Evolutionary conservation across 2,329 filamentous ascomycete genomes (phyloP).

Genomic region (Cryoendolithus antarcticus): DNA sequence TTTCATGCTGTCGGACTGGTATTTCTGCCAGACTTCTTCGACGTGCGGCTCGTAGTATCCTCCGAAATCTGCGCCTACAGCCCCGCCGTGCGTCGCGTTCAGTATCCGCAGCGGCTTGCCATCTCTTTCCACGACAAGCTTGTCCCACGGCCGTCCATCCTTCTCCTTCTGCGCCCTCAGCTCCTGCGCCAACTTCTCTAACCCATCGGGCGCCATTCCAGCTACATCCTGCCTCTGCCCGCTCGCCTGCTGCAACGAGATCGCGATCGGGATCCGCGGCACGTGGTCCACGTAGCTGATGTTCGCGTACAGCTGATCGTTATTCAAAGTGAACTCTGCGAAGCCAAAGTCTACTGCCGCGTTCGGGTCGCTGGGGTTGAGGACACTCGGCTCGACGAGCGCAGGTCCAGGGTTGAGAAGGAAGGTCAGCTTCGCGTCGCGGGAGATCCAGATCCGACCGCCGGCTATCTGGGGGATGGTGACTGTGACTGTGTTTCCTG

Average conservation of each 20-base stretch:
- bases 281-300: slow-evolving; percentile 27
- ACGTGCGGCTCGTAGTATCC: slow-evolving; percentile 44
- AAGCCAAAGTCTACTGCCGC: slow-evolving; percentile 34
- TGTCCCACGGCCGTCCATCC: slow-evolving; percentile 53
- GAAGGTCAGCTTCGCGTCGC: slow-evolving; percentile 23
- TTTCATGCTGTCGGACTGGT: slow-evolving; percentile 31
- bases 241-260: slow-evolving; percentile 25
- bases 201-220: slow-evolving; percentile 48
- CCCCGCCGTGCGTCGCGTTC: slow-evolving; percentile 35
- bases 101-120: slow-evolving; percentile 31
- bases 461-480: slow-evolving; percentile 27
- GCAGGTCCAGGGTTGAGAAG: slow-evolving; percentile 24
- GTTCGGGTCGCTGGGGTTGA: slow-evolving; percentile 32
- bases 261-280: slow-evolving; percentile 29
- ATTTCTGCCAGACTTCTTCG: slow-evolving; percentile 41
- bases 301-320: slow-evolving; percentile 36
- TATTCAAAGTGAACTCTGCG: slow-evolving; percentile 37
- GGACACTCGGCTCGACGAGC: slow-evolving; percentile 23
- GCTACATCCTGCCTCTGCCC: slow-evolving; percentile 36
- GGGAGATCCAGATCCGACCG: slow-evolving; percentile 26
- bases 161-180: slow-evolving; percentile 42
- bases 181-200: slow-evolving; percentile 43
- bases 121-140: slow-evolving; percentile 38
- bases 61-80: slow-evolving; percentile 37
- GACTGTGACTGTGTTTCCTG: slow-evolving; percentile 21